Percentiles rank a stretch among this genome's conserved stretches.
Evolutionary conservation across 1,284 basidiomycete genomes (phyloP).

Genomic region (Lentinula novae-zelandiae): DNA sequence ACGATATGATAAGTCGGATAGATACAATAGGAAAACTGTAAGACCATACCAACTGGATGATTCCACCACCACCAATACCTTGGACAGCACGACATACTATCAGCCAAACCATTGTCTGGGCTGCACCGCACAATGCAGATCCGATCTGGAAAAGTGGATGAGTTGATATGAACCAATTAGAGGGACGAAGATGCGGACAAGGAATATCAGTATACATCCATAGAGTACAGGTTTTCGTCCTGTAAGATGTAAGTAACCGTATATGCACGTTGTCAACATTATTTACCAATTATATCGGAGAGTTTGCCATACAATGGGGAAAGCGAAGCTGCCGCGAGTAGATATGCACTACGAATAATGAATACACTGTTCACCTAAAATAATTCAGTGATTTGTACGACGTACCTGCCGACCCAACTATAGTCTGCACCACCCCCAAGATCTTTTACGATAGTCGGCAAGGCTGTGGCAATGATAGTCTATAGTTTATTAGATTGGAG

Average conservation of each 20-base stretch:
- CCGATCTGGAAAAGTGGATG: conserved; percentile 46
- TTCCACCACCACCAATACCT: conserved; percentile 80
- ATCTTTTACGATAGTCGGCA: conserved; percentile 71
- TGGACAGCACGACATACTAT: conserved; percentile 76
- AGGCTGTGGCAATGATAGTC: conserved; percentile 79
- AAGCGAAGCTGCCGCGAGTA: conserved; percentile 66
- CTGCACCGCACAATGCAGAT: conserved; percentile 79
- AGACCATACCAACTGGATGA: conserved; percentile 46
- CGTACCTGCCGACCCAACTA: conserved; percentile 75
- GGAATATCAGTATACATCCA: conserved; percentile 62
- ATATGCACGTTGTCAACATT: conserved; percentile 21
- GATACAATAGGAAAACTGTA: not conserved
- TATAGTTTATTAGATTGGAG: conserved; percentile 21
- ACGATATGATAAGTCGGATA: not conserved
- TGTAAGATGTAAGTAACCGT: conserved; percentile 14
- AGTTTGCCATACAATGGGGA: conserved; percentile 76
- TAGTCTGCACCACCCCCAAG: conserved; percentile 68
- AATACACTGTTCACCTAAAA: not conserved
- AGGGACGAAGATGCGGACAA: conserved; percentile 38
- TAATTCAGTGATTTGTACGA: not conserved
- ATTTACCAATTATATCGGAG: conserved; percentile 22
- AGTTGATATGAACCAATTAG: not conserved
- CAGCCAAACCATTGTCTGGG: conserved; percentile 75
- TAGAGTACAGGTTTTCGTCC: conserved; percentile 79
- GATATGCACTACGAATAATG: conserved; percentile 52